Evolutionary conservation across 139 green algal genomes (phyloP).

Genomic region (Coelastrella sp.): DNA sequence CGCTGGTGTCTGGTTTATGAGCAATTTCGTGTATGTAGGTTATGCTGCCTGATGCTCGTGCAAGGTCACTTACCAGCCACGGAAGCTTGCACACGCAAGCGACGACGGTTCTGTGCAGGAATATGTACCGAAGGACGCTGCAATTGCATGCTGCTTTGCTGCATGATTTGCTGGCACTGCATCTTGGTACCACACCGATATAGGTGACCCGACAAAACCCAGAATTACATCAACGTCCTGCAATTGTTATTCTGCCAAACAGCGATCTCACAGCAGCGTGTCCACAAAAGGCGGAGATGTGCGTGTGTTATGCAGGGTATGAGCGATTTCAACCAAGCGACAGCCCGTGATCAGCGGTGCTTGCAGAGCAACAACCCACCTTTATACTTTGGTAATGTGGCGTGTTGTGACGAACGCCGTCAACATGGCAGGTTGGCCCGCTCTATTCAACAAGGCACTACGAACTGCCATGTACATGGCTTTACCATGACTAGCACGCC

Average conservation of each 20-base stretch:
- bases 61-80: conserved; percentile 30
- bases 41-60: background rate
- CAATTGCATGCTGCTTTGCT: background rate
- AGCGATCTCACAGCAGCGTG: too few relatives aligned
- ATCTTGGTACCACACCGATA: background rate
- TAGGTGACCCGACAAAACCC: too few relatives aligned
- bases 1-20: too few relatives aligned
- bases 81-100: conserved; percentile 13
- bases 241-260: background rate
- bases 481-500: background rate
- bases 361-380: background rate
- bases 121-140: background rate
- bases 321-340: background rate
- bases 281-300: too few relatives aligned
- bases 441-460: background rate
- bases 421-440: background rate
- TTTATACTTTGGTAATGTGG: background rate
- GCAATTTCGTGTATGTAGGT: conserved; percentile 30
- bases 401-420: background rate
- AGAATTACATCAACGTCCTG: too few relatives aligned
- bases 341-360: background rate
- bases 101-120: background rate
- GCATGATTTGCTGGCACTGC: conserved; percentile 1
- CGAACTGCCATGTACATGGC: background rate
- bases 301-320: background rate